Percentiles rank a stretch among this genome's conserved stretches.
phyloP scores from a whole-genome alignment of 306 rosid genomes.

The Fragaria vesca region DNA sequence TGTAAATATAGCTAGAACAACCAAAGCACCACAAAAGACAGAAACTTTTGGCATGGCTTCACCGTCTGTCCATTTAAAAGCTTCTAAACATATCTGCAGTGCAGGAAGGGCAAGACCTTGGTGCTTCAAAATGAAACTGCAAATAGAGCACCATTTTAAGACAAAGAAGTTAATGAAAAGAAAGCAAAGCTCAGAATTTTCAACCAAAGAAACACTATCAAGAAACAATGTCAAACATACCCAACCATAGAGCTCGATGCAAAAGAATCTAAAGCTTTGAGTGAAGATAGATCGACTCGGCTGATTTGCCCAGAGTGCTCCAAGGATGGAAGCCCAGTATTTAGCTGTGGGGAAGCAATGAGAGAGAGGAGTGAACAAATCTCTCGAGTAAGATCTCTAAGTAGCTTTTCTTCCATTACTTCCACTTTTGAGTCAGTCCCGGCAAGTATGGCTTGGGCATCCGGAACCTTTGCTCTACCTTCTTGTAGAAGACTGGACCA shows the following conservation, averaged over 20 bases:
- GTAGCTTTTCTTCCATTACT: conserved; percentile 91
- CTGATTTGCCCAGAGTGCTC: conserved; percentile 84
- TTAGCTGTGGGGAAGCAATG: conserved; percentile 72
- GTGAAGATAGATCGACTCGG: conserved; percentile 60
- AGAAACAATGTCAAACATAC: conserved; percentile 47
- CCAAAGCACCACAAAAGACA: conserved; percentile 62
- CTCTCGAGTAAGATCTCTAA: conserved; percentile 89
- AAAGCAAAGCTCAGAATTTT: background rate
- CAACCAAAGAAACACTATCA: conserved; percentile 20
- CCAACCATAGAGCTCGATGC: conserved; percentile 80
- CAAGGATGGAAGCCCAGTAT: conserved; percentile 74
- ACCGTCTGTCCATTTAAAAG: conserved; percentile 86
- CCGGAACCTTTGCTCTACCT: conserved; percentile 93
- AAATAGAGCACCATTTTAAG: conserved; percentile 17
- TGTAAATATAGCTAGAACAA: conserved; percentile 57
- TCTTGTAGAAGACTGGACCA: conserved; percentile 87
- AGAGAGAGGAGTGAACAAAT: conserved; percentile 67
- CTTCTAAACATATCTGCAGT: conserved; percentile 67
- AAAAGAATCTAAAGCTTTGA: conserved; percentile 68
- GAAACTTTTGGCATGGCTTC: conserved; percentile 80
- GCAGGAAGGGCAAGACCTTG: conserved; percentile 72
- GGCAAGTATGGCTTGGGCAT: conserved; percentile 56
- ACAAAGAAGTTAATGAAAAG: background rate
- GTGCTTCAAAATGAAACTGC: conserved; percentile 84
- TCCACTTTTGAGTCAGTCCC: conserved; percentile 89